Base-by-base conservation (phyloP, 2,329 filamentous ascomycete species). In the Arthrobotrys megalospora region DNA sequence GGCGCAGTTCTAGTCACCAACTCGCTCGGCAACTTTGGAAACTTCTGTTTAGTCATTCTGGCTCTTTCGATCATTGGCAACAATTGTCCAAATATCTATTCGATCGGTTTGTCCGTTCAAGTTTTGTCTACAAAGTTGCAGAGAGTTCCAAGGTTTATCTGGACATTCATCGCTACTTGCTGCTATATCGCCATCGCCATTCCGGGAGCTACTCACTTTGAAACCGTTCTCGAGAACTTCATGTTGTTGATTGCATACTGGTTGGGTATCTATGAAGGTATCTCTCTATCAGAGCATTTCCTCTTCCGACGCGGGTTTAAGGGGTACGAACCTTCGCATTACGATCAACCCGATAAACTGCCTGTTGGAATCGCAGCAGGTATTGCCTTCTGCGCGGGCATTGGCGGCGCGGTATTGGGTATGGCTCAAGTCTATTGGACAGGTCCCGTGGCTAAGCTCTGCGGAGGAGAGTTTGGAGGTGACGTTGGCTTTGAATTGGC, bases 21-120 rank as follows among this genome's bases (percentile, higher is more conserved):
- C 3, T 73, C 69, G 1, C 85, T 92, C 0, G 91, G 91, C 43
- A 86, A 86, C 53, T 93, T 93, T 82, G 92, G 92, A 80, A 87
- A 91, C 82, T 92, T 93, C 86, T 93, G 91, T 83, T 84, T 92
- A 28, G 87, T 91, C 66, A 86, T 92, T 55, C 87, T 92, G 7
- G 89, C 89, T 1, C 86, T 92, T 12, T 89, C 88, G 66, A 91
- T 91, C 82, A 87, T 92, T 79, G 90, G 90, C 75, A 92, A 91
- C 85, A 92, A 92, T 84, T 91, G 89, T 82, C 90, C 90, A 5
- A 92, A 91, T 83, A 89, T 91, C 83, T 93, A 94, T 86, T 92
- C 90, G 16, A 88, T 90, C 58, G 88, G 88, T 5, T 86, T 93
- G 45, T 90, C 89, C 11, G 86, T 92, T 43, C 91, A 93, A 82